Evolutionary conservation across 2,329 filamentous ascomycete species (phyloP).

Genomic region (Xylariomycetidae sp.): DNA sequence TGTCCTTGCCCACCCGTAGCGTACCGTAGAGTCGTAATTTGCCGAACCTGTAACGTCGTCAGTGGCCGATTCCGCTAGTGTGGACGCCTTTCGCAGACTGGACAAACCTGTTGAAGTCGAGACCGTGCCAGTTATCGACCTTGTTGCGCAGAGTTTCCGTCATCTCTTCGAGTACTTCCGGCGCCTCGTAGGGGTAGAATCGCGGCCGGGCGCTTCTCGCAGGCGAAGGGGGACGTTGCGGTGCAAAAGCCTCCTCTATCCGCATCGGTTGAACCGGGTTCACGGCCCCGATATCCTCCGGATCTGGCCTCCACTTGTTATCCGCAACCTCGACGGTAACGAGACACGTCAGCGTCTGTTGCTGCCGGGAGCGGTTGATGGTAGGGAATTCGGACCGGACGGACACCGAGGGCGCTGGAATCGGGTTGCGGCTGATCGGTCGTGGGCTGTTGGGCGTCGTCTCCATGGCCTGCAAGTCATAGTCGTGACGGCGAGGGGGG

Average conservation of each 20-base stretch:
- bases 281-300: slow-evolving; percentile 65
- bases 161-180: slow-evolving; percentile 73
- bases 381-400: slow-evolving; percentile 97
- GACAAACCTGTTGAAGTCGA: slow-evolving; percentile 74
- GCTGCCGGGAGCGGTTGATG: slow-evolving; percentile 82
- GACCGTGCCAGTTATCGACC: slow-evolving; percentile 98
- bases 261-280: slow-evolving; percentile 38
- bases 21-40: slow-evolving; percentile 85
- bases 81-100: not conserved
- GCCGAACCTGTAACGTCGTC: slow-evolving; percentile 62
- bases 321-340: slow-evolving; percentile 92
- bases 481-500: slow-evolving; percentile 75
- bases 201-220: slow-evolving; percentile 47
- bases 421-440: slow-evolving; percentile 70
- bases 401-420: slow-evolving; percentile 85
- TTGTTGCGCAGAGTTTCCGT: slow-evolving; percentile 77
- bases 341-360: slow-evolving; percentile 90
- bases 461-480: slow-evolving; percentile 95
- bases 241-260: slow-evolving; percentile 47
- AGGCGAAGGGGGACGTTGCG: slow-evolving; percentile 53
- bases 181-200: slow-evolving; percentile 67
- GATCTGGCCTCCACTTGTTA: slow-evolving; percentile 81
- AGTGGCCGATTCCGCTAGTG: slow-evolving; percentile 12
- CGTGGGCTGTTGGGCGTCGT: slow-evolving; percentile 72
- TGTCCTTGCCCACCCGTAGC: slow-evolving; percentile 91